These are phyloP conservation scores for Pilaira anomala DNA, from an alignment of 192 early-diverging fungal species.

Conservation along the genomic window DNA sequence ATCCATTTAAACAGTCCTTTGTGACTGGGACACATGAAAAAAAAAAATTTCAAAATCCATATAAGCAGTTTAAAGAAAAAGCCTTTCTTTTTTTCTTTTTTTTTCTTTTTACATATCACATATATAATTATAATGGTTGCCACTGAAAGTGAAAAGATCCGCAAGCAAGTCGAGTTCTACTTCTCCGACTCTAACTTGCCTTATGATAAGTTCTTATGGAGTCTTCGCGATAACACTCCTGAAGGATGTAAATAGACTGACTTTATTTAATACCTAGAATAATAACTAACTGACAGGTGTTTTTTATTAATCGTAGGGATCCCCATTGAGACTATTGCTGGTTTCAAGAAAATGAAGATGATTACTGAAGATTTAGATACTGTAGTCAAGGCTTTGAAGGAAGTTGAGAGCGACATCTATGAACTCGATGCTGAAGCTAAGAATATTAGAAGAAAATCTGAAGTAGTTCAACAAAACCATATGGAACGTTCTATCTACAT, in stretches of 20 bases:
- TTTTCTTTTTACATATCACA: neutral
- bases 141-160: conserved; percentile 42
- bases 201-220: conserved; percentile 52
- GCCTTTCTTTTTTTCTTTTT: conserved; percentile 6
- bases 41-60: conserved; percentile 2
- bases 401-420: conserved; percentile 44
- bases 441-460: conserved; percentile 48
- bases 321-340: conserved; percentile 43
- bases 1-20: neutral
- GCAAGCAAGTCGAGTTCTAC: conserved; percentile 65
- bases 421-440: conserved; percentile 50
- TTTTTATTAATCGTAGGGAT: conserved; percentile 36
- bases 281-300: neutral
- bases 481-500: conserved; percentile 47
- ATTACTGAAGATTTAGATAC: conserved; percentile 37
- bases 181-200: conserved; percentile 60
- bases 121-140: neutral
- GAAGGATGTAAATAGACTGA: conserved; percentile 58
- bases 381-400: conserved; percentile 52
- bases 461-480: conserved; percentile 36
- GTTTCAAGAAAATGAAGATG: conserved; percentile 57
- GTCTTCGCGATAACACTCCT: conserved; percentile 34
- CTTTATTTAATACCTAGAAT: neutral
- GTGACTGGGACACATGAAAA: no score
- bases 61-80: neutral